Evolutionary conservation across 163 green algal genomes (phyloP).

Genomic region (Scenedesmus sp.): DNA sequence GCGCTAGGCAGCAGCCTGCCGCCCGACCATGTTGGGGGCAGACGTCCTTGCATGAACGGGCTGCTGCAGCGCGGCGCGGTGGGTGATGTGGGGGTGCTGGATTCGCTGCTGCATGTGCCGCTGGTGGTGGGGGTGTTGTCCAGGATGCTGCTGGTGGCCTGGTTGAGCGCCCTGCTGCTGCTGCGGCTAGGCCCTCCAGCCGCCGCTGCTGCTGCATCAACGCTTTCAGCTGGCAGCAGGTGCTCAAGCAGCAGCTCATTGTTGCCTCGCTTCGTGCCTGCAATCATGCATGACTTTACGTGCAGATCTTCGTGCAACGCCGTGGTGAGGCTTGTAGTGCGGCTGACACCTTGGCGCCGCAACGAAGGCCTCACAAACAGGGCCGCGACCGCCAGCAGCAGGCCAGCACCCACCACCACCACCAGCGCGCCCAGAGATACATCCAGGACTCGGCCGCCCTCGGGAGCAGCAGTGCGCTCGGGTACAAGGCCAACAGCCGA

Average conservation of each 20-base stretch:
- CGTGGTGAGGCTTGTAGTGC: slow-evolving; percentile 12
- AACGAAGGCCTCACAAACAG: not conserved
- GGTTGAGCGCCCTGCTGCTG: not conserved
- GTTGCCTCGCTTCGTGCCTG: not conserved
- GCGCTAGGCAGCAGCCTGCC: not conserved
- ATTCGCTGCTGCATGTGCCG: slow-evolving; percentile 10
- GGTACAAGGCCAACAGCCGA: not conserved
- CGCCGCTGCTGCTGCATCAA: not conserved
- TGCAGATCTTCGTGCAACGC: not conserved
- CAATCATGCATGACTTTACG: not conserved
- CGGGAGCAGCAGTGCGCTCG: not conserved
- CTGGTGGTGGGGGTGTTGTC: not conserved
- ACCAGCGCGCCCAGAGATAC: not conserved
- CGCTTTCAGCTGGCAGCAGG: not conserved
- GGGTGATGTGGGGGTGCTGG: not conserved
- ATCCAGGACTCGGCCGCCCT: not conserved
- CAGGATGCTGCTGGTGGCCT: not conserved
- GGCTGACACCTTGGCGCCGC: not conserved
- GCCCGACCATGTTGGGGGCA: not conserved
- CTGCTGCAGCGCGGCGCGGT: not conserved
- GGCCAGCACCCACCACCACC: not conserved
- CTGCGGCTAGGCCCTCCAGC: not conserved
- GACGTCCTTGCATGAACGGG: not conserved
- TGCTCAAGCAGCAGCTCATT: not conserved
- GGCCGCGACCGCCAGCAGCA: not conserved